Percentiles rank a stretch among this genome's conserved stretches.
Evolutionary conservation across 169 alveolate species (phyloP).

Genomic region (Eimeria necatrix): DNA sequence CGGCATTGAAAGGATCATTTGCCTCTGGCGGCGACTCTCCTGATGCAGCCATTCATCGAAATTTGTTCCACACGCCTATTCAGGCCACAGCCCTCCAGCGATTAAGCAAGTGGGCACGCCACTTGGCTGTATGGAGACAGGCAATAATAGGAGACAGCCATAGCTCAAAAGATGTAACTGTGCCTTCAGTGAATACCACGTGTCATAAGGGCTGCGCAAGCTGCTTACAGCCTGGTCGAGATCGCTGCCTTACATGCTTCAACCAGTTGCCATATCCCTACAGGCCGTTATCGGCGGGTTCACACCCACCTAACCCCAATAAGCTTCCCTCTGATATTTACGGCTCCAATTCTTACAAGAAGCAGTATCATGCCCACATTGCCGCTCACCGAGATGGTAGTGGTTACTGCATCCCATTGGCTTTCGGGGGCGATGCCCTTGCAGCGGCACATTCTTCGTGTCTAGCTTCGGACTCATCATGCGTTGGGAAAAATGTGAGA

Average conservation of each 20-base stretch:
- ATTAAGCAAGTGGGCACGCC: constrained; percentile 17
- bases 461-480: background rate
- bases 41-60: background rate
- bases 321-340: background rate
- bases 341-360: background rate
- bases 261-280: constrained; percentile 57
- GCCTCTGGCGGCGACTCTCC: background rate
- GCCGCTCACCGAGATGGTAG: constrained; percentile 74
- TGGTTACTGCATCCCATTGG: constrained; percentile 69
- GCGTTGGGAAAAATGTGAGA: background rate
- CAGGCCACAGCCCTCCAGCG: background rate
- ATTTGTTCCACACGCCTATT: background rate
- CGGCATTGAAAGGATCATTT: background rate
- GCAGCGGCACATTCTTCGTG: constrained; percentile 5
- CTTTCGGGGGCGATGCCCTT: constrained; percentile 7
- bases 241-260: constrained; percentile 61
- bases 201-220: constrained; percentile 66
- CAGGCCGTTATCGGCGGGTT: background rate
- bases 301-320: background rate
- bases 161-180: constrained; percentile 30
- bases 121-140: background rate
- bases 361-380: constrained; percentile 46
- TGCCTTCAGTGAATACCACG: background rate
- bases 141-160: background rate
- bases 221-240: constrained; percentile 63